Evolutionary conservation across 2,329 filamentous ascomycete genomes (phyloP).

Genomic region (Alternaria angustiovoidea): DNA sequence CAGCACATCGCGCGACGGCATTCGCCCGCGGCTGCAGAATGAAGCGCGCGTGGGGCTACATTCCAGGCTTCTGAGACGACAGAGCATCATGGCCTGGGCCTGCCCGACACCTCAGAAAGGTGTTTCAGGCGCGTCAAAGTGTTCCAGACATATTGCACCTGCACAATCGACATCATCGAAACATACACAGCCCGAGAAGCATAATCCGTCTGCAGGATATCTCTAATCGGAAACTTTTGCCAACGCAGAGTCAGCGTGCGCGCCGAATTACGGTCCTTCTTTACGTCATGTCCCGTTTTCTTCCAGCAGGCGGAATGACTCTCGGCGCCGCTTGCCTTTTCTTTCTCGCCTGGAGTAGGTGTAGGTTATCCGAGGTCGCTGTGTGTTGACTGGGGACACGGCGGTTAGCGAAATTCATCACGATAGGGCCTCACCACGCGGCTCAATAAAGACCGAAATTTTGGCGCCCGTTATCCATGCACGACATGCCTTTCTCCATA

Average conservation of each 20-base stretch:
- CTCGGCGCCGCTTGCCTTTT: conserved; percentile 1
- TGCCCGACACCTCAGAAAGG: not conserved
- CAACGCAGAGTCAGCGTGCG: conserved; percentile 1
- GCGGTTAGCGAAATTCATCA: conserved; percentile 4
- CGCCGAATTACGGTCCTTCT: conserved; percentile 8
- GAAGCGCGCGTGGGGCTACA: conserved; percentile 14
- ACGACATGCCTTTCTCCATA: not conserved
- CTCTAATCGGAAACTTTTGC: conserved; percentile 3
- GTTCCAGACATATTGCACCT: conserved; percentile 16
- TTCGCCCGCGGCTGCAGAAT: conserved; percentile 8
- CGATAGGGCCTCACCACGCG: not conserved
- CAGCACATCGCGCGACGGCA: conserved; percentile 11
- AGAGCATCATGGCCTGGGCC: conserved; percentile 9
- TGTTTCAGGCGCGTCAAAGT: conserved; percentile 11
- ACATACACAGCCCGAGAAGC: conserved; percentile 3
- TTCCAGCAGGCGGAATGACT: conserved; percentile 2
- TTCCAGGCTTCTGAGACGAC: conserved; percentile 10
- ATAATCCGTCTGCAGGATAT: conserved; percentile 3
- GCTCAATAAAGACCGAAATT: not conserved
- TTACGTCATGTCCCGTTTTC: conserved; percentile 14
- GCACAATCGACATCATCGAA: conserved; percentile 7
- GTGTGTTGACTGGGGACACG: not conserved
- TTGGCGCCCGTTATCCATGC: conserved; percentile 1
- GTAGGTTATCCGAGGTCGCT: not conserved
- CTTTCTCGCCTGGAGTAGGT: not conserved